These are phyloP conservation scores for Amaranthus hypochondriacus DNA, from an alignment of 148 eudicot genomes.

Conservation along the genomic window DNA sequence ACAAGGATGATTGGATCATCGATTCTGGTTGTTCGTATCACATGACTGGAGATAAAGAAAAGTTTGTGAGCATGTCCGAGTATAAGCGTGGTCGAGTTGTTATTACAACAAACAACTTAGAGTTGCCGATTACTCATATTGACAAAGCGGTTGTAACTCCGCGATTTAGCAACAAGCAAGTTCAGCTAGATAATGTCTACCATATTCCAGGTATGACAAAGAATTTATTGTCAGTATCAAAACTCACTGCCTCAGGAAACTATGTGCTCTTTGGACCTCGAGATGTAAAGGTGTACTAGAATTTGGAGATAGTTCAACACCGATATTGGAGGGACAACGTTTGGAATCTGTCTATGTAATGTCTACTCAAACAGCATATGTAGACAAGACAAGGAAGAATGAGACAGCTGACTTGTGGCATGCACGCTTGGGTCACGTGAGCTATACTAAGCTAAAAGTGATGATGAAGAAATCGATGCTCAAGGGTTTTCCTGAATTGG, in stretches of 20 bases:
- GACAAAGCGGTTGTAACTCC: not conserved
- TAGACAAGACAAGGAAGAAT: constrained; percentile 20
- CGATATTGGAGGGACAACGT: too few relatives aligned
- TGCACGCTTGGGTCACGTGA: constrained; percentile 14
- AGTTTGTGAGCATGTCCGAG: not conserved
- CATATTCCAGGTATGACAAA: constrained; percentile 13
- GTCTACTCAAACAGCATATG: constrained; percentile 8
- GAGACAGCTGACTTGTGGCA: constrained; percentile 17
- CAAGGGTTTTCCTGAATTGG: not conserved
- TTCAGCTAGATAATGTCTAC: constrained; percentile 7
- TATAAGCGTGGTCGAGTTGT: constrained; percentile 4
- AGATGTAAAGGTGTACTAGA: too few relatives aligned
- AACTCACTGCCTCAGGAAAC: constrained; percentile 1
- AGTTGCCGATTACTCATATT: constrained; percentile 9
- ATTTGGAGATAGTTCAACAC: too few relatives aligned
- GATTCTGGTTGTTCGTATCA: too few relatives aligned
- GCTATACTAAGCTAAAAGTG: constrained; percentile 9
- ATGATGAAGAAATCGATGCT: constrained; percentile 24
- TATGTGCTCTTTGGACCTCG: not conserved
- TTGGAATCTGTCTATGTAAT: constrained; percentile 12
- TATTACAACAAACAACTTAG: not conserved
- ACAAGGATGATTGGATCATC: too few relatives aligned
- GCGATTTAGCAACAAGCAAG: not conserved
- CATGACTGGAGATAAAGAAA: not conserved
- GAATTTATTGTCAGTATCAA: constrained; percentile 11